These are phyloP conservation scores for Monascus purpureus DNA, from an alignment of 495 filamentous ascomycete genomes.

Conservation along the genomic window DNA sequence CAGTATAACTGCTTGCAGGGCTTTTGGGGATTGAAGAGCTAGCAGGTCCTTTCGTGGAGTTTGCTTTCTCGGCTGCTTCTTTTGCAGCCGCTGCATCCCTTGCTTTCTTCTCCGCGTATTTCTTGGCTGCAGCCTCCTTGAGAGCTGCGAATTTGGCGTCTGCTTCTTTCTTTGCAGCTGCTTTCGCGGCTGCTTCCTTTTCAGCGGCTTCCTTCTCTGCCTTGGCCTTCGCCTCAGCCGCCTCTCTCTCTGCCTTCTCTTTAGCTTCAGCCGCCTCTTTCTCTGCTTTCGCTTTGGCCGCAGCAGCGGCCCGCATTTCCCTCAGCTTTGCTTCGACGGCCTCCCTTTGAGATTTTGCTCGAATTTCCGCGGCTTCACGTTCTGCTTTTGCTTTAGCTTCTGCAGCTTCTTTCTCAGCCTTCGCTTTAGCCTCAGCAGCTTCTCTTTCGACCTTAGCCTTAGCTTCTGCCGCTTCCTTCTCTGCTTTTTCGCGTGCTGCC, in stretches of 20 bases:
- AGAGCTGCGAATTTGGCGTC: conserved; percentile 31
- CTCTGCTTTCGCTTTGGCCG: conserved; percentile 23
- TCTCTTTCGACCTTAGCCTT: conserved; percentile 29
- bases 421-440: conserved; percentile 13
- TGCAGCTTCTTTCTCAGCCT: conserved; percentile 17
- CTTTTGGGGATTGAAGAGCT: conserved; percentile 13
- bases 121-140: conserved; percentile 30
- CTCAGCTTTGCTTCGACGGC: conserved; percentile 18
- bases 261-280: conserved; percentile 26
- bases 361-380: conserved; percentile 12
- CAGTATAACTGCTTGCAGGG: conserved; percentile 14
- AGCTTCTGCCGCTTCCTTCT: conserved; percentile 32
- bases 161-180: conserved; percentile 31
- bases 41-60: conserved; percentile 7
- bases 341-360: conserved; percentile 16
- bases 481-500: conserved; percentile 33
- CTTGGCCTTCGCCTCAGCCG: conserved; percentile 9
- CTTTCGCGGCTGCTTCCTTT: conserved; percentile 31
- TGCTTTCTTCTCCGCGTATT: conserved; percentile 34
- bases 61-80: conserved; percentile 5
- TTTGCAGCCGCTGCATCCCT: conserved; percentile 12
- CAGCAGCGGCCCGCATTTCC: conserved; percentile 14
- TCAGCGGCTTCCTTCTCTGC: conserved; percentile 22
- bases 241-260: conserved; percentile 21
- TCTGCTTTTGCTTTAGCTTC: conserved; percentile 12